Percentiles rank a stretch among this genome's conserved stretches.
Conservation (phyloP, 495 filamentous ascomycete genomes). For the Xylaria intraflava region DNA sequence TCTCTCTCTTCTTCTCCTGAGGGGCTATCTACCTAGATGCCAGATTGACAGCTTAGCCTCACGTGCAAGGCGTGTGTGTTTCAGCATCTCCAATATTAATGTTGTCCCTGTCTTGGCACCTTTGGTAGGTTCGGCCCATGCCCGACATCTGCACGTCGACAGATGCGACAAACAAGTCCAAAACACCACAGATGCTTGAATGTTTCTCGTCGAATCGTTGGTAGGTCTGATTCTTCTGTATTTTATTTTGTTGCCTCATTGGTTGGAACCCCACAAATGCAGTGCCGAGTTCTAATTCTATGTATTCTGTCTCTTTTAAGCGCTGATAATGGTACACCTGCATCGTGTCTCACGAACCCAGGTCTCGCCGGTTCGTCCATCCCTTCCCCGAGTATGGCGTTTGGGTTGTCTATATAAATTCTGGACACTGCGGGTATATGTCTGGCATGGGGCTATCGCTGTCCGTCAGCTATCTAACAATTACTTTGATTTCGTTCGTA, state of each 20-base stretch:
- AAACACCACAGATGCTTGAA: not conserved
- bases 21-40: too few species aligned
- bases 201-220: not conserved
- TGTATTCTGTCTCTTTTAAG: not conserved
- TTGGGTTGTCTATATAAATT: not conserved
- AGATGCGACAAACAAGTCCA: not conserved
- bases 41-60: not conserved
- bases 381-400: not conserved
- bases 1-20: too few species aligned
- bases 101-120: not conserved
- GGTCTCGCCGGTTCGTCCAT: not conserved
- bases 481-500: not conserved
- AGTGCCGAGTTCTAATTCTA: not conserved
- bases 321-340: not conserved
- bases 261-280: not conserved
- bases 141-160: not conserved
- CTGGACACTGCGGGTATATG: not conserved
- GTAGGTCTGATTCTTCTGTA: not conserved
- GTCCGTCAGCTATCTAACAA: constrained; percentile 4
- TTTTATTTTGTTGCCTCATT: not conserved
- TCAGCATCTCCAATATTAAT: not conserved
- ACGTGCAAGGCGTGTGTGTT: not conserved
- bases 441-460: not conserved
- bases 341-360: not conserved
- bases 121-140: not conserved